Evolutionary conservation across 768 basidiomycete species (phyloP).

Genomic region (Pisolithus microcarpus): DNA sequence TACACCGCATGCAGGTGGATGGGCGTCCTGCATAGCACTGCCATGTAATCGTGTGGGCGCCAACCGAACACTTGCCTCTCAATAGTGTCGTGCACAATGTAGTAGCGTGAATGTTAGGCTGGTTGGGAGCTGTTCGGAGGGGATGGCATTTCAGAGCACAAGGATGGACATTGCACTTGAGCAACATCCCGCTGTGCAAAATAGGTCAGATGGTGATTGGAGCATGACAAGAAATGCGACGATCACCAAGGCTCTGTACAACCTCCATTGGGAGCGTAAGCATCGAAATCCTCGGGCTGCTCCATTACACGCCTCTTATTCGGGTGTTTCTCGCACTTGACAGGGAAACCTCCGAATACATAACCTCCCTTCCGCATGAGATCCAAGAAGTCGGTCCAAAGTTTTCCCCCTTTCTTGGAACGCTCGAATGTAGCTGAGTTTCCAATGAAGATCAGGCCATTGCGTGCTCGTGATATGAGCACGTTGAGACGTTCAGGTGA

Average conservation of each 20-base stretch:
- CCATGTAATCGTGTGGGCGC: constrained; percentile 37
- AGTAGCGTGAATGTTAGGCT: constrained; percentile 13
- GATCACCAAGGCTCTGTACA: constrained; percentile 54
- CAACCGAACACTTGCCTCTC: constrained; percentile 31
- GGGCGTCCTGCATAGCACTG: constrained; percentile 37
- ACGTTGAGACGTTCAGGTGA: constrained; percentile 67
- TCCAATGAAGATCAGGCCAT: constrained; percentile 60
- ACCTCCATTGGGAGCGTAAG: constrained; percentile 52
- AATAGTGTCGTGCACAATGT: constrained; percentile 39
- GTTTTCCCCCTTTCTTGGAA: constrained; percentile 41
- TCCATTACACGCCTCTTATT: constrained; percentile 32
- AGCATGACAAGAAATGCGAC: background rate
- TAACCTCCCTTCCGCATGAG: constrained; percentile 37
- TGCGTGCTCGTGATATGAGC: constrained; percentile 58
- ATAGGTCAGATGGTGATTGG: background rate
- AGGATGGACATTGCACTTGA: constrained; percentile 45
- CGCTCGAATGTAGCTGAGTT: constrained; percentile 52
- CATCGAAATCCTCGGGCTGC: constrained; percentile 42
- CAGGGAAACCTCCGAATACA: constrained; percentile 54
- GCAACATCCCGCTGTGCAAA: constrained; percentile 33
- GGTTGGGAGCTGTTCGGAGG: constrained; percentile 41
- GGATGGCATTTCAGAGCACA: constrained; percentile 62
- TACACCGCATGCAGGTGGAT: constrained; percentile 38
- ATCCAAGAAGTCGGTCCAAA: constrained; percentile 47
- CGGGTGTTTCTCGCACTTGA: constrained; percentile 51